Base-by-base conservation (phyloP, 305 asterid species). In the Ajuga reptans region DNA sequence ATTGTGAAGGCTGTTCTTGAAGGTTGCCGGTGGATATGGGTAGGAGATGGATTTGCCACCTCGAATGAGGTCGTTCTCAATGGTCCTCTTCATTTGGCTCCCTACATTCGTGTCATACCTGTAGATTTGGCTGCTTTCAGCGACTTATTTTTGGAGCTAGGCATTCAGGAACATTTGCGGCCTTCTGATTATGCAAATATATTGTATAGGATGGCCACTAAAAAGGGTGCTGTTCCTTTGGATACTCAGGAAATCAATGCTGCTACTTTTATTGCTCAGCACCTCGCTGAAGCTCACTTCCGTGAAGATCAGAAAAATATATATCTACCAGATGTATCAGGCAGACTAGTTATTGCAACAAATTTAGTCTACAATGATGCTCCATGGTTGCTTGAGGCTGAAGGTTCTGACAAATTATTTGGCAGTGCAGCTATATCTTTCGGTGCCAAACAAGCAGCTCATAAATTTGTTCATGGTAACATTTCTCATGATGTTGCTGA, bases 21-120 rank as follows among this genome's bases (percentile, higher is more conserved):
- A 87, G 95, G 98, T 74, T 81, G 86, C 77, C 83, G 94, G 83
- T 92, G 98, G 95, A 81, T 92, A 79, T 92, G 98, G 98, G 98
- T 92, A n/a, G 98, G 98, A 75, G 97, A 92, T 81, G 98, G 98
- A 51, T 92, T 90, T 78, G 93, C 97, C 49, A 90, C 92, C 67
- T 74, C 89, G 34, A 87, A 82, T 73, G 98, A 92, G 81, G 98
- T 92, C 67, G 98, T 88, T 72, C 96, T 92, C 74, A 87, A 80
- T 76, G 97, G 98, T 61, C 91, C 97, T 80, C 90, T 92, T 78
- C 94, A 92, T 82, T 87, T 92, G 86, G 96, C 96, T 81, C 97
- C 97, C 58, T 92, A 92, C 58, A 84, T 92, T 75, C 97, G 96
- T 46, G 94, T 90, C 74, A 87, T 92, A 70, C 98, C 98, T 68